Percentiles rank a stretch among this genome's conserved stretches.
Evolutionary conservation across 371 early-diverging fungal genomes (phyloP).

Genomic region (Nosema muscidifuracis): DNA sequence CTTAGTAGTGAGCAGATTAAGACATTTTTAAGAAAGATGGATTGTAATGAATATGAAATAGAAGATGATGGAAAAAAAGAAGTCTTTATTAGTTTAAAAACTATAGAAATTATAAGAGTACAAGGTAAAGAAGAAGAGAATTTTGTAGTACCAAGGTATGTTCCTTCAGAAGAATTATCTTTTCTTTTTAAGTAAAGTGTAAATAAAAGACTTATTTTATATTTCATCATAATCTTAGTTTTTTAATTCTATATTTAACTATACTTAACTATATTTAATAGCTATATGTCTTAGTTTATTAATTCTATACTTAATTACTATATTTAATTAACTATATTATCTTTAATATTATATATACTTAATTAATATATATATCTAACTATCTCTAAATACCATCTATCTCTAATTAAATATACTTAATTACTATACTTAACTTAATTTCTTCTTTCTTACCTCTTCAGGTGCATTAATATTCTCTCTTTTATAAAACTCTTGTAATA

Average conservation of each 20-base stretch:
- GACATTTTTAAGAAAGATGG: slow-evolving; percentile 26
- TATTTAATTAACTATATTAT: not conserved
- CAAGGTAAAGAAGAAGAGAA: not conserved
- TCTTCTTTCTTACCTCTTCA: slow-evolving; percentile 17
- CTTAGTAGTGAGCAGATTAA: slow-evolving; percentile 29
- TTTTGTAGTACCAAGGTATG: slow-evolving; percentile 39
- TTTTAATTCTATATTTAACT: too few species aligned
- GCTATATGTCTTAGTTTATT: not conserved
- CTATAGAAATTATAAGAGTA: not conserved
- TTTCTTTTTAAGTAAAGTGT: slow-evolving; percentile 22
- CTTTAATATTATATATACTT: not conserved
- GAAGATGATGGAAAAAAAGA: slow-evolving; percentile 14
- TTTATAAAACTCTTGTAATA: slow-evolving; percentile 42
- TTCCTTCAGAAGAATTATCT: slow-evolving; percentile 9
- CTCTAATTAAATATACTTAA: too few species aligned
- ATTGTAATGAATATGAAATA: not conserved
- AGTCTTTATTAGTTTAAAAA: slow-evolving; percentile 6
- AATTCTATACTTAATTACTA: too few species aligned
- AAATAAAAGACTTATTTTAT: too few species aligned
- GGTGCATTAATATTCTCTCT: slow-evolving; percentile 42
- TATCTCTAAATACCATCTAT: too few species aligned
- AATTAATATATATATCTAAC: not conserved
- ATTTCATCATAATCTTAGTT: too few species aligned
- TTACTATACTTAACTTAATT: too few species aligned
- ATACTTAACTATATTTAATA: too few species aligned